Percentiles rank a stretch among this genome's conserved stretches.
These are phyloP conservation scores for Beauveria sp. DNA, from an alignment of 2,329 filamentous ascomycete genomes.

Conservation along the genomic window DNA sequence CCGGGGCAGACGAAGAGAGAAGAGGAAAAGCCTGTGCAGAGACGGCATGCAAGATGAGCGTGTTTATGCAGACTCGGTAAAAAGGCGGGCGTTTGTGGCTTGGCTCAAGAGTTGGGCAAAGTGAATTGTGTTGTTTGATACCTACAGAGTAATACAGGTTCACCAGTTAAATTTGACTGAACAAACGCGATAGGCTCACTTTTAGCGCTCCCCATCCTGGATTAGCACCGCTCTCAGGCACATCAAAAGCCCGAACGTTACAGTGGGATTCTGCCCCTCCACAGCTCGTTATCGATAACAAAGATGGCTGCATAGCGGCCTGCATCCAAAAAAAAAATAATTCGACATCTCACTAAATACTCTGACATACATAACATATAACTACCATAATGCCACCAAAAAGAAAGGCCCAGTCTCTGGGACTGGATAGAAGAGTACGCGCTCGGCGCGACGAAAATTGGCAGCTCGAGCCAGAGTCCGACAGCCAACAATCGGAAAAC, in stretches of 20 bases:
- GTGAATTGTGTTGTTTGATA: background rate
- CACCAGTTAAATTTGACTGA: too few relatives aligned
- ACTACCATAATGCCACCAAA: slow-evolving; percentile 26
- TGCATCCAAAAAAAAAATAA: background rate
- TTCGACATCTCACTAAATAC: background rate
- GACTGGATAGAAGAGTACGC: slow-evolving; percentile 36
- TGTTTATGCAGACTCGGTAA: background rate
- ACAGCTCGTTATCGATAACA: slow-evolving; percentile 6
- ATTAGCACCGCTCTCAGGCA: too few relatives aligned
- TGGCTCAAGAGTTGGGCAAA: background rate
- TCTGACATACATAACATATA: background rate
- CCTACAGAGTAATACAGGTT: too few relatives aligned
- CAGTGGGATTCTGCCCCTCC: background rate
- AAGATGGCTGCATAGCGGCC: background rate
- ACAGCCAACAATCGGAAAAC: slow-evolving; percentile 18
- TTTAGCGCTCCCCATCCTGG: too few relatives aligned
- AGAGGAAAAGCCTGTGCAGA: background rate
- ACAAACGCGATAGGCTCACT: too few relatives aligned
- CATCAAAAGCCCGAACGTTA: background rate
- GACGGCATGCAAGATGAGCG: background rate
- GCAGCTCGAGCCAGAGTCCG: slow-evolving; percentile 27
- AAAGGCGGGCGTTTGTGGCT: background rate
- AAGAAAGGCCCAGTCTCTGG: slow-evolving; percentile 31
- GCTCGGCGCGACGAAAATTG: slow-evolving; percentile 36
- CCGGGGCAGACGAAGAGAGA: background rate